Evolutionary conservation across 108 stramenopile species (phyloP).

Genomic region (Skeletonema tropicum): DNA sequence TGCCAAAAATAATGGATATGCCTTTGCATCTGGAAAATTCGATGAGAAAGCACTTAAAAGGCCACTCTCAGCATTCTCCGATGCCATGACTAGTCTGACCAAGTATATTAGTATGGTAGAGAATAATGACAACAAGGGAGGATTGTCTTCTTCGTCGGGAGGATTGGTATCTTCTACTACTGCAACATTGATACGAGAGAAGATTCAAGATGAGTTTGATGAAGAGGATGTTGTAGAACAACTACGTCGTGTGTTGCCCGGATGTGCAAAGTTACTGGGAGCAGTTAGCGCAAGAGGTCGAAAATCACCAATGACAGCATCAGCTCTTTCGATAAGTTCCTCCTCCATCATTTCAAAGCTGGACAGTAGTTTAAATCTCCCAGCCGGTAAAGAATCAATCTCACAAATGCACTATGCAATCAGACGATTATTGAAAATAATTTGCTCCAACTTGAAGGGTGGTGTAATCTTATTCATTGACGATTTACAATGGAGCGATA

Average conservation of each 20-base stretch:
- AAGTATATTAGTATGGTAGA: not conserved
- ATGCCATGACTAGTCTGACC: constrained; percentile 19
- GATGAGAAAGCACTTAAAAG: too few species aligned
- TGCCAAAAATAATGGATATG: too few species aligned
- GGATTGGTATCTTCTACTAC: too few species aligned
- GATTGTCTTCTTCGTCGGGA: too few species aligned
- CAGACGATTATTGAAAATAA: constrained; percentile 7
- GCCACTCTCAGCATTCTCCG: constrained; percentile 30
- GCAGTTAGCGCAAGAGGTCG: constrained; percentile 1
- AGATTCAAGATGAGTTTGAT: constrained; percentile 14
- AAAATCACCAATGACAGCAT: too few species aligned
- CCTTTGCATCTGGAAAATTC: too few species aligned
- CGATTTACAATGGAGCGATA: constrained; percentile 26
- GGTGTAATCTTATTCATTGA: constrained; percentile 17
- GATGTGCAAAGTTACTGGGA: not conserved
- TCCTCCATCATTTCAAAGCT: too few species aligned
- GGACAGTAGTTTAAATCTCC: too few species aligned
- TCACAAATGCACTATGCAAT: constrained; percentile 17
- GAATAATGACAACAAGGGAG: not conserved
- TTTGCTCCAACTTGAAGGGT: constrained; percentile 15
- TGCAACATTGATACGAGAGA: not conserved
- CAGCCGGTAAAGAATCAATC: not conserved
- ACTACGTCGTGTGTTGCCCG: constrained; percentile 14
- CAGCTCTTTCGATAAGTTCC: too few species aligned
- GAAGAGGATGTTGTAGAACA: constrained; percentile 4